Evolutionary conservation across 2,329 filamentous ascomycete species (phyloP).

Genomic region (Pseudogymnoascus sp.): DNA sequence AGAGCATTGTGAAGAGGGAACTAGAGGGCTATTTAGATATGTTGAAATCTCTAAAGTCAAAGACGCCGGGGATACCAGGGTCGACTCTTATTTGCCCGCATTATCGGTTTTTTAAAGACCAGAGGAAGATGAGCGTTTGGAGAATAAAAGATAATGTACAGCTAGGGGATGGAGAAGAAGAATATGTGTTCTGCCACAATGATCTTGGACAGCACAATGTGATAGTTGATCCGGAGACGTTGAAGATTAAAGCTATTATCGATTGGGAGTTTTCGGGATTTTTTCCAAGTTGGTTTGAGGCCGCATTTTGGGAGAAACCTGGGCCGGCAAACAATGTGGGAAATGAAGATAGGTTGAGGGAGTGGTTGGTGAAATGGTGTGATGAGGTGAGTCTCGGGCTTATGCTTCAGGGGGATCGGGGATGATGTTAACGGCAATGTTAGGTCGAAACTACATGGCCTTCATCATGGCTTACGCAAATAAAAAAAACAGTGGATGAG

Average conservation of each 20-base stretch:
- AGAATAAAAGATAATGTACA: slow-evolving; percentile 13
- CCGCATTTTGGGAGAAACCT: slow-evolving; percentile 15
- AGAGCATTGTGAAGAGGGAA: slow-evolving; percentile 13
- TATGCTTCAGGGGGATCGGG: neutral
- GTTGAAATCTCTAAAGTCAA: slow-evolving; percentile 13
- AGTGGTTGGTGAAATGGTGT: neutral
- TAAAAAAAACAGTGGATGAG: neutral
- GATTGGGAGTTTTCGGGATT: slow-evolving; percentile 36
- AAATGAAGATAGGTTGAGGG: neutral
- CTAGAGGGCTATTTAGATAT: slow-evolving; percentile 11
- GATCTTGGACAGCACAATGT: slow-evolving; percentile 26
- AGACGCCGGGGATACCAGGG: slow-evolving; percentile 10
- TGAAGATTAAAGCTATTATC: slow-evolving; percentile 31
- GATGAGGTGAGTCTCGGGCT: neutral
- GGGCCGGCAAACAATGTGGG: neutral
- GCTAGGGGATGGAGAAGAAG: slow-evolving; percentile 4
- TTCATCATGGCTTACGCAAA: neutral
- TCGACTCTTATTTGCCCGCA: neutral
- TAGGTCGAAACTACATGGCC: neutral
- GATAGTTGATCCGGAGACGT: slow-evolving; percentile 25
- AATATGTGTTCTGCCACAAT: slow-evolving; percentile 26
- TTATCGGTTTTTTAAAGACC: neutral
- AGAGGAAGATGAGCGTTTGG: neutral
- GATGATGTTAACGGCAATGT: neutral
- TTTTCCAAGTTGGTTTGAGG: slow-evolving; percentile 29